A percentile compares a stretch with the other conserved stretches of the same genome.
Evolutionary conservation across 2,329 filamentous ascomycete species (phyloP).

Genomic region (Pseudogymnoascus sp.): DNA sequence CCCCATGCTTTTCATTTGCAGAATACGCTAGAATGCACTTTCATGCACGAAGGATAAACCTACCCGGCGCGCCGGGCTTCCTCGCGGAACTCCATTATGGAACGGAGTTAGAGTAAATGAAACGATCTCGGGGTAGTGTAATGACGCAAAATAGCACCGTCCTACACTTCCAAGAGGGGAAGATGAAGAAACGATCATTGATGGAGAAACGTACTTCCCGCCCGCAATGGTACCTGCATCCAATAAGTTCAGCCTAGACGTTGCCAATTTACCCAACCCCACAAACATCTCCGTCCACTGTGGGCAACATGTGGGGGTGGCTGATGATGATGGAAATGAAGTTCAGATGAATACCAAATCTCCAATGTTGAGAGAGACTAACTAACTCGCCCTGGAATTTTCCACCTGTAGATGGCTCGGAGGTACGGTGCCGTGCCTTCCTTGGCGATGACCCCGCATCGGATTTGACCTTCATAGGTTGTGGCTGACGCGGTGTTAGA

Average conservation of each 20-base stretch:
- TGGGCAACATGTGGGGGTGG: conserved; percentile 3
- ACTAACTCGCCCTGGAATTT: background rate
- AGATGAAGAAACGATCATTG: background rate
- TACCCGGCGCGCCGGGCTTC: background rate
- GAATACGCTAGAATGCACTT: background rate
- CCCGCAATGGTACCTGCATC: background rate
- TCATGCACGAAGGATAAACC: background rate
- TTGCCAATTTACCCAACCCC: background rate
- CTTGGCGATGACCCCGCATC: background rate
- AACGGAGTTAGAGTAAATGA: background rate
- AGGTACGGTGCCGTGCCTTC: background rate
- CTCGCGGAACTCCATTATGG: background rate
- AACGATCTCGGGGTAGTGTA: background rate
- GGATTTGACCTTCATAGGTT: background rate
- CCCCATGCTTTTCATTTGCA: background rate
- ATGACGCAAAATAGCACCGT: background rate
- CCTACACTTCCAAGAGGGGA: background rate
- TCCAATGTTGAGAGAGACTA: background rate
- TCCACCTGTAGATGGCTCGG: background rate
- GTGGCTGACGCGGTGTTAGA: background rate
- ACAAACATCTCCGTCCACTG: background rate
- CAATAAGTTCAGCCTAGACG: background rate
- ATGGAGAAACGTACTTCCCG: conserved; percentile 6
- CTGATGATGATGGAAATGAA: background rate
- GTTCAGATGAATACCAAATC: background rate